Base-by-base conservation (phyloP, 2,329 filamentous ascomycete genomes). In the Arthrobotrys pseudoclavata region DNA sequence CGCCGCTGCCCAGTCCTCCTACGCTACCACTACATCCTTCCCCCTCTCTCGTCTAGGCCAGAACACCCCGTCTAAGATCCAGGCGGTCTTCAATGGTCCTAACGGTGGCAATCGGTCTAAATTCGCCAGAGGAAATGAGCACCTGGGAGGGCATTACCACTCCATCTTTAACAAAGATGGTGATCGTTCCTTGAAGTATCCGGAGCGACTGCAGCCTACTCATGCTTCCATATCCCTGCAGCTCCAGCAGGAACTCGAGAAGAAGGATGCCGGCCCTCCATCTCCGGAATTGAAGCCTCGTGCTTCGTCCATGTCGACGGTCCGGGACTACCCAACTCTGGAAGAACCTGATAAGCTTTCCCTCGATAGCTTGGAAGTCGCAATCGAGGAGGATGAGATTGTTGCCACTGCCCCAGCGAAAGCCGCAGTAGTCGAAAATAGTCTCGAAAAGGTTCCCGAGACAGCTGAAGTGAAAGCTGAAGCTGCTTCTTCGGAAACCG, bases 1-100 rank as follows among this genome's bases (percentile, higher is more conserved):
- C 86, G 96, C 96, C 83, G 95, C 94, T 82, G 93, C 93, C 80
- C 94, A 97, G 88, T 91, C 91, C 86, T 88, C 89, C 87, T 88
- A 93, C 90, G 88, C 90, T 86, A 83, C 93, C 89, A 84, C 90
- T 88, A 84, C 87, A 89, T 81, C 88, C 88, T 79, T 88, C 88
- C 82, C 91, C 89, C 82, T 87, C 86, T 78, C 87, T 88, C 81
- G 87, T 87, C 82, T 87, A 86, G 81, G 87, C 85, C 82, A 86
- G 86, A 80, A 85, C 88, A 80, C 86, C 86, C 79, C 88, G 86
- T 64, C 86, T 48, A 86, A 86, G 53, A 85, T 88, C 80, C 88
- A 83, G 79, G 83, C 83, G 53, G 75, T 83, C 82, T 81, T 80
- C 82, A 85, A 69, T 62, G 80, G 34, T 81, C 81, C 79, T 86